phyloP scores from a whole-genome alignment of 2,329 filamentous ascomycete species.

The Rosellinia necatrix region DNA sequence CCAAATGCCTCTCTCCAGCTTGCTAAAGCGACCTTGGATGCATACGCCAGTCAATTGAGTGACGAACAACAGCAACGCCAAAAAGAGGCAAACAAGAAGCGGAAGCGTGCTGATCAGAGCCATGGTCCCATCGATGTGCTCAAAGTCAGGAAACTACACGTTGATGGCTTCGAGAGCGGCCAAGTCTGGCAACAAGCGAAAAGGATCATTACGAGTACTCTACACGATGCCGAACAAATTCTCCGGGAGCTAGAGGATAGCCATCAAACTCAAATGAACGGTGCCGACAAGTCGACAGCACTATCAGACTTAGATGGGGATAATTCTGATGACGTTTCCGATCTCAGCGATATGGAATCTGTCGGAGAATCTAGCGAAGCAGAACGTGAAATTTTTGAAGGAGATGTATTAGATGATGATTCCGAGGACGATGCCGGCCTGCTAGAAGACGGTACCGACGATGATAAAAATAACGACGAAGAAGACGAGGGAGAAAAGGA shows the following conservation, averaged over 20 bases:
- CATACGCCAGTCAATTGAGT: conserved; percentile 73
- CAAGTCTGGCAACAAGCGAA: conserved; percentile 96
- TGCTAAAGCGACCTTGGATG: conserved; percentile 80
- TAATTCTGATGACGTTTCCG: conserved; percentile 32
- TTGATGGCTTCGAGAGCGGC: conserved; percentile 82
- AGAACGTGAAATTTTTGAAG: conserved; percentile 31
- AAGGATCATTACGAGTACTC: conserved; percentile 69
- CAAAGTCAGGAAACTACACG: conserved; percentile 80
- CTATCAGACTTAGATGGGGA: conserved; percentile 39
- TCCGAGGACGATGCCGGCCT: conserved; percentile 36
- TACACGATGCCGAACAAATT: conserved; percentile 53
- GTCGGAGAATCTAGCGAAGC: conserved; percentile 1
- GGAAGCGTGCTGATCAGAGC: conserved; percentile 64
- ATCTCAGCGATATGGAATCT: conserved; percentile 39
- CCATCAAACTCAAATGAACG: conserved; percentile 60
- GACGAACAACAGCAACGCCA: conserved; percentile 72
- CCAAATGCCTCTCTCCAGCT: conserved; percentile 72
- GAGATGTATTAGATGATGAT: conserved; percentile 43
- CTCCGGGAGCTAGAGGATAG: conserved; percentile 55
- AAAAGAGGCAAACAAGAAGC: conserved; percentile 72
- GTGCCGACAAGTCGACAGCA: conserved; percentile 44
- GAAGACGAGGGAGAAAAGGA: conserved; percentile 47
- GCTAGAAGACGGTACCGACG: conserved; percentile 32
- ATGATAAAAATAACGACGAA: conserved; percentile 37
- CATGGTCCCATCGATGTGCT: conserved; percentile 59